Base-by-base conservation (phyloP, 1,139 yeast species). In the Candida neerlandica region DNA sequence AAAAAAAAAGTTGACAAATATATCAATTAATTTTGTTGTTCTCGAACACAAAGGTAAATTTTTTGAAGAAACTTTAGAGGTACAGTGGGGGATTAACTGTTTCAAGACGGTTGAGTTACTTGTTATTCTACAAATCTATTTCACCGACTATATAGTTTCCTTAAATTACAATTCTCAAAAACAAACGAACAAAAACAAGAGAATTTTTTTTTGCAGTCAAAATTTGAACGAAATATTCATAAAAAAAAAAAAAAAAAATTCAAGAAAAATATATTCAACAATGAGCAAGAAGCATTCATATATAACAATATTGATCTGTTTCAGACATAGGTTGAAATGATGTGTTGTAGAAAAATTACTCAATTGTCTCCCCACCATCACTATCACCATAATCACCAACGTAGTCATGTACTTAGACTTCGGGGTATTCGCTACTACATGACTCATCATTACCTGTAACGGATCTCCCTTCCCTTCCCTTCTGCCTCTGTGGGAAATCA, bases 1-100 rank as follows among this genome's bases (percentile, higher is more conserved):
- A 18, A 18, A 11, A 35, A 16, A 37, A 21, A 10, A 21, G 7
- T 21, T 21, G 18, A 37, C 26, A 18, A 14, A 19, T 11, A 21
- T 3, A 16, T 34, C 12, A 14, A 19, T 5, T 37, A 18, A 5
- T 29, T 29, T 30, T 30, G 11, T 33, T 6, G 18, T 19, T 34
- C 21, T 4, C n/a, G 21, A 5, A 21, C 45, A 35, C 45, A 43
- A 43, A 43, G 16, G 5, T 16, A 7, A 9, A 18, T 2, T 14
- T 12, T 33, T 43, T 27, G 35, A 16, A 43, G 45, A 34, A 43
- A 43, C 26, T 43, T 43, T 43, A 43, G 45, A n/a, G 41, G 35
- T n/a, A 16, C 14, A 18, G 5, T 3, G 32, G 15, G 3, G 14
- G 15, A 14, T 9, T 6, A 14, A 5, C 10, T 27, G n/a, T 12